These are phyloP conservation scores for Crepidotus variabilis DNA, from an alignment of 768 basidiomycete genomes.

Conservation along the genomic window DNA sequence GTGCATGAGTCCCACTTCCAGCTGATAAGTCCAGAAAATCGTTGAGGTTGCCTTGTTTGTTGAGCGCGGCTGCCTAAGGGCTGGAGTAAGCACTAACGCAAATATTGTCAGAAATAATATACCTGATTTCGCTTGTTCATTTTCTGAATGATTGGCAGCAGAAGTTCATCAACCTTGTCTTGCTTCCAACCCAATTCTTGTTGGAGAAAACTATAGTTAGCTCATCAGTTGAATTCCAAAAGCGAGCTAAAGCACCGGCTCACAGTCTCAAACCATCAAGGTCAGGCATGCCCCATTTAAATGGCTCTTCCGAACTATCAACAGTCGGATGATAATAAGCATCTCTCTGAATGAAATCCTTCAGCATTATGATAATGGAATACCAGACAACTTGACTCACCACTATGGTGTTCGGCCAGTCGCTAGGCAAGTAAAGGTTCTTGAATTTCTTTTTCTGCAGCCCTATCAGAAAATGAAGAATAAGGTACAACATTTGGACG, in stretches of 20 bases:
- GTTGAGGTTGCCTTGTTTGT: slow-evolving; percentile 74
- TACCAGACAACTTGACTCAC: slow-evolving; percentile 40
- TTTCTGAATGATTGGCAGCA: slow-evolving; percentile 89
- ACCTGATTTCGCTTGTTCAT: slow-evolving; percentile 82
- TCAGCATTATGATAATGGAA: neutral
- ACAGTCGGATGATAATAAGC: slow-evolving; percentile 92
- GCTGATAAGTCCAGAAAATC: slow-evolving; percentile 70
- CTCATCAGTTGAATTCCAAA: neutral
- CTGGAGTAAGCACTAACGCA: neutral
- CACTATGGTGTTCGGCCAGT: slow-evolving; percentile 93
- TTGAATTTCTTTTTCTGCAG: slow-evolving; percentile 87
- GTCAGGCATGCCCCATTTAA: slow-evolving; percentile 97
- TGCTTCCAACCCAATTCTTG: slow-evolving; percentile 82
- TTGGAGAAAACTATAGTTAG: slow-evolving; percentile 52
- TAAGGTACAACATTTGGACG: slow-evolving; percentile 24
- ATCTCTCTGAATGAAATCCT: slow-evolving; percentile 54
- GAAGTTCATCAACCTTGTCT: slow-evolving; percentile 81
- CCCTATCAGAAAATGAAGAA: neutral
- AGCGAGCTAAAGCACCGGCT: slow-evolving; percentile 18
- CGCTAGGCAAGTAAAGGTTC: slow-evolving; percentile 68
- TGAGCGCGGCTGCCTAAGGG: slow-evolving; percentile 55
- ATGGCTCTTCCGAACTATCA: slow-evolving; percentile 88
- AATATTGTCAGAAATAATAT: neutral
- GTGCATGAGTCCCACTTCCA: slow-evolving; percentile 68
- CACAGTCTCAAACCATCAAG: slow-evolving; percentile 86